Percentiles rank a stretch among this genome's conserved stretches.
These are phyloP conservation scores for Exsudoporus floridanus DNA, from an alignment of 1,284 basidiomycete species.

Conservation along the genomic window DNA sequence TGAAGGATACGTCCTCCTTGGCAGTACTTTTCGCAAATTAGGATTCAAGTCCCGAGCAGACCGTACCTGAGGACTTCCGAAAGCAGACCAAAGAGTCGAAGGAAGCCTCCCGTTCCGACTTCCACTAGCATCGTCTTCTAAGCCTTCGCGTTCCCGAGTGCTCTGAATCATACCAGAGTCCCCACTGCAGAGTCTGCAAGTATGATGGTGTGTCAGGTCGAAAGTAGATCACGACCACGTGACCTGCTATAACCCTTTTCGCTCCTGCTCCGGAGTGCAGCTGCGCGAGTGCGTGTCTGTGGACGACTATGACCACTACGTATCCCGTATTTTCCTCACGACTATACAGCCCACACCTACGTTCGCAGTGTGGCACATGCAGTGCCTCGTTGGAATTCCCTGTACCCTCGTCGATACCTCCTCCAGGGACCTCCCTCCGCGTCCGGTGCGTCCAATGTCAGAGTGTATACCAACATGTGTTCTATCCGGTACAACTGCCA, in stretches of 20 bases:
- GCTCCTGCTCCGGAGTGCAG: background rate
- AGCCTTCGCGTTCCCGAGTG: background rate
- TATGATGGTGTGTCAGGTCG: too few species aligned
- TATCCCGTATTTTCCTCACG: slow-evolving; percentile 54
- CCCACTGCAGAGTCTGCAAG: too few species aligned
- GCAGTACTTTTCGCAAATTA: too few species aligned
- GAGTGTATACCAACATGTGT: slow-evolving; percentile 55
- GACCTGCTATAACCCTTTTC: slow-evolving; percentile 13
- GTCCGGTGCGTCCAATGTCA: slow-evolving; percentile 72
- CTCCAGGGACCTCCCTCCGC: slow-evolving; percentile 62
- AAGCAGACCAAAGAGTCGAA: background rate
- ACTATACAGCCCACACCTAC: slow-evolving; percentile 61
- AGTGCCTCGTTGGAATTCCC: slow-evolving; percentile 69
- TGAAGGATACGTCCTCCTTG: too few species aligned
- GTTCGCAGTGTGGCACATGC: slow-evolving; percentile 65
- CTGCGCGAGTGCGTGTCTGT: slow-evolving; percentile 1
- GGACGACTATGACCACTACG: slow-evolving; percentile 32
- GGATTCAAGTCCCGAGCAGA: too few species aligned
- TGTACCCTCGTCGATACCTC: slow-evolving; percentile 63
- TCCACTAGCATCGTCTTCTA: too few species aligned
- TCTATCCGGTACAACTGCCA: slow-evolving; percentile 61
- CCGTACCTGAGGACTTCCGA: too few species aligned
- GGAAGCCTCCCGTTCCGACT: background rate
- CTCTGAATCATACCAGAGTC: background rate
- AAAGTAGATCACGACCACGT: slow-evolving; percentile 12